Conservation (phyloP, 2,329 filamentous ascomycete species). For the Claviceps africana region DNA sequence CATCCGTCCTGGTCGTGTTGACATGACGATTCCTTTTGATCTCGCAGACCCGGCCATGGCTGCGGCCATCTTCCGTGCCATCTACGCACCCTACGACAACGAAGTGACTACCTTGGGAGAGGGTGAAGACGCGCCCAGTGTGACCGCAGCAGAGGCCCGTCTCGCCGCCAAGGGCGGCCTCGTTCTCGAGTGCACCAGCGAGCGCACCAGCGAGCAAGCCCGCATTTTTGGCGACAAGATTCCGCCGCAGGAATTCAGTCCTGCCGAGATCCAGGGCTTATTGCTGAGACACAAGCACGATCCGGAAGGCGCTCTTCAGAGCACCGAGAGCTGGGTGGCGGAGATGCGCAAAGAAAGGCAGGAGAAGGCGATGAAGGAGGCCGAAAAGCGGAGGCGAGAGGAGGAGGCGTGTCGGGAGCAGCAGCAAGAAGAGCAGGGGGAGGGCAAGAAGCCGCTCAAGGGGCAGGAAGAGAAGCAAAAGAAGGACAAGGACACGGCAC, state of each 20-base stretch:
- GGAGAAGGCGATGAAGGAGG: slow-evolving; percentile 22
- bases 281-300: slow-evolving; percentile 42
- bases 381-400: slow-evolving; percentile 11
- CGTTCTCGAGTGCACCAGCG: no score
- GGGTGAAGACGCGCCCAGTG: slow-evolving; percentile 13
- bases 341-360: slow-evolving; percentile 35
- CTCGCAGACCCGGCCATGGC: slow-evolving; percentile 39
- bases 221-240: slow-evolving; percentile 33
- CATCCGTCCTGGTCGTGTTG: slow-evolving; percentile 47
- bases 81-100: slow-evolving; percentile 38
- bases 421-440: not conserved
- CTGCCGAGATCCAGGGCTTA: slow-evolving; percentile 46
- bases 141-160: slow-evolving; percentile 17
- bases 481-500: not conserved
- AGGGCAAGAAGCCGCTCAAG: not conserved
- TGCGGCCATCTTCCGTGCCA: slow-evolving; percentile 41
- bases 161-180: slow-evolving; percentile 18
- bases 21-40: slow-evolving; percentile 44
- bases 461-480: not conserved
- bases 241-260: slow-evolving; percentile 42
- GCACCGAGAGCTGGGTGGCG: slow-evolving; percentile 33
- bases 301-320: slow-evolving; percentile 33
- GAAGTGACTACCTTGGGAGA: slow-evolving; percentile 9
- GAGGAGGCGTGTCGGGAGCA: slow-evolving; percentile 8
- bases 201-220: slow-evolving; percentile 32